These are phyloP conservation scores for Suillus subaureus DNA, from an alignment of 768 basidiomycete species.

Conservation along the genomic window DNA sequence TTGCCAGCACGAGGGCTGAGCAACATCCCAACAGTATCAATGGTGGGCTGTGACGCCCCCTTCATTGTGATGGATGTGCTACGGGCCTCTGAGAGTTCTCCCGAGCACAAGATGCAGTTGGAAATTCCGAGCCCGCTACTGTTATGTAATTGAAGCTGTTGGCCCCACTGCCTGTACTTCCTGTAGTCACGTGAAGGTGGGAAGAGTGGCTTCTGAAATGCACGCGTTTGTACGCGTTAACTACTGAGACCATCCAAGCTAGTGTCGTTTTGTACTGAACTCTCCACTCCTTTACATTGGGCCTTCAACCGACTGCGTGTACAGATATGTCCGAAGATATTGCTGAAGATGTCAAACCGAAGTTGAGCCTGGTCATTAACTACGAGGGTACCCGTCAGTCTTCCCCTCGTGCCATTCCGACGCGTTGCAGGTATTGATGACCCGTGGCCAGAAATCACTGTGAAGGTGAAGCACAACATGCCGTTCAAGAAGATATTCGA, in stretches of 20 bases:
- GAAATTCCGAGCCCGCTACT: too few species aligned
- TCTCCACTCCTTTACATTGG: slow-evolving; percentile 7
- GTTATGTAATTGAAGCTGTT: too few species aligned
- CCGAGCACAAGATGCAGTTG: not conserved
- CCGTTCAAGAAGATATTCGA: slow-evolving; percentile 68
- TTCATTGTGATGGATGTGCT: not conserved
- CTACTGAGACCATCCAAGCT: not conserved
- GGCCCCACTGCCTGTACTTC: too few species aligned
- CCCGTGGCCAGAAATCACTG: slow-evolving; percentile 52
- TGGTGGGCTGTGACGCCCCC: not conserved
- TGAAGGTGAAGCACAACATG: slow-evolving; percentile 68
- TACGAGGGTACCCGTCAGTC: slow-evolving; percentile 57
- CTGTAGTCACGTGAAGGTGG: slow-evolving; percentile 5
- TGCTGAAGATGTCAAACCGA: slow-evolving; percentile 65
- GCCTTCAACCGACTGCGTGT: not conserved
- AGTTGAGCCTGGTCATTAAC: slow-evolving; percentile 60
- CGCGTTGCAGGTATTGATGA: slow-evolving; percentile 12
- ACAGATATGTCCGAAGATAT: slow-evolving; percentile 28
- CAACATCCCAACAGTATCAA: not conserved
- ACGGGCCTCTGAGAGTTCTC: not conserved
- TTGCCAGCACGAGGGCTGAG: not conserved
- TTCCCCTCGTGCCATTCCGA: not conserved
- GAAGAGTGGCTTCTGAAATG: slow-evolving; percentile 7
- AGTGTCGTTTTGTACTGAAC: not conserved
- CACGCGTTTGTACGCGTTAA: slow-evolving; percentile 21